phyloP scores from a whole-genome alignment of 306 rosid genomes.

The Glycine soja region DNA sequence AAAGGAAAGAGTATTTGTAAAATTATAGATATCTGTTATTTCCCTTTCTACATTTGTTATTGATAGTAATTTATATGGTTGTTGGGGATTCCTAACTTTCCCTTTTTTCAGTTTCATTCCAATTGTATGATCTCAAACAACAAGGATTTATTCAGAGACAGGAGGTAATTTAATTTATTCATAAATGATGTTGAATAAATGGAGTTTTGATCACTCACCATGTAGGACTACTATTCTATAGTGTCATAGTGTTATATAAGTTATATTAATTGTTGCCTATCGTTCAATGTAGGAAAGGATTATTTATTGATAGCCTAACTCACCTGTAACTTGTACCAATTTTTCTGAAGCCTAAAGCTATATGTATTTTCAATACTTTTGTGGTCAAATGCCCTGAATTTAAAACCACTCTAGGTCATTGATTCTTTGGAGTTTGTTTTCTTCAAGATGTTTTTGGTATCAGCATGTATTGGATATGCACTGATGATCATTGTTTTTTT shows the following conservation, averaged over 20 bases:
- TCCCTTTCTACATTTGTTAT: slow-evolving; percentile 24
- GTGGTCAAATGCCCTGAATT: neutral
- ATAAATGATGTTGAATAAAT: slow-evolving; percentile 18
- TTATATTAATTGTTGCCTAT: neutral
- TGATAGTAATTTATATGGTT: slow-evolving; percentile 23
- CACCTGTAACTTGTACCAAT: neutral
- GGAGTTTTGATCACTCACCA: slow-evolving; percentile 24
- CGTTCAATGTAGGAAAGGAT: neutral
- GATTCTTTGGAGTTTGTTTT: no score
- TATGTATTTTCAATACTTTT: neutral
- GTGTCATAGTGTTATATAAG: neutral
- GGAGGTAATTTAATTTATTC: slow-evolving; percentile 68
- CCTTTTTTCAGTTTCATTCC: slow-evolving; percentile 78
- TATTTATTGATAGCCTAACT: neutral
- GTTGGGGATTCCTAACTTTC: slow-evolving; percentile 44
- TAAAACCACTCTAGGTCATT: neutral
- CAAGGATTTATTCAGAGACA: slow-evolving; percentile 80
- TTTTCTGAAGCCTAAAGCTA: neutral
- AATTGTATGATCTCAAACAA: slow-evolving; percentile 77
- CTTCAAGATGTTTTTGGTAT: neutral
- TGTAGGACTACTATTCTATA: slow-evolving; percentile 9
- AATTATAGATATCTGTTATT: slow-evolving; percentile 18
- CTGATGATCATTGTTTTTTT: neutral
- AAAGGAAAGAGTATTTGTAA: slow-evolving; percentile 23
- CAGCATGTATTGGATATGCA: neutral